These are phyloP conservation scores for Stipa capillata DNA, from an alignment of 176 grass and related monocot species.

Conservation along the genomic window DNA sequence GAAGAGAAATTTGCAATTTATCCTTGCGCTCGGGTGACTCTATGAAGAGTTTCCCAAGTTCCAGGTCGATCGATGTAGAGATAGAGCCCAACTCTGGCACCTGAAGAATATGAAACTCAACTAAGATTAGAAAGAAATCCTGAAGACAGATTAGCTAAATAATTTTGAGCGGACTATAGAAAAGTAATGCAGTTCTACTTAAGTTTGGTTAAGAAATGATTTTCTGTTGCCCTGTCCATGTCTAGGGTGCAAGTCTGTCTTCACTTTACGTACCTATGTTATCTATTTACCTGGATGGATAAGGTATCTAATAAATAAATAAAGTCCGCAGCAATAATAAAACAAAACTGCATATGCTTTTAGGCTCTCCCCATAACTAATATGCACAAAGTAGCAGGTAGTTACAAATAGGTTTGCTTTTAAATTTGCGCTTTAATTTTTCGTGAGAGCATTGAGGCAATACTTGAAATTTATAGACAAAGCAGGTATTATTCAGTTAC, in stretches of 20 bases:
- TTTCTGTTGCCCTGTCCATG: not conserved
- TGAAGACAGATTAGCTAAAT: not conserved
- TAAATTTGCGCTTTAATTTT: not conserved
- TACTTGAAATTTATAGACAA: not conserved
- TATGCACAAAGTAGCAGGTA: not conserved
- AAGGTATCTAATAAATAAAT: not conserved
- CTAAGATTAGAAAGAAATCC: not conserved
- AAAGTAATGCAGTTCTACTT: not conserved
- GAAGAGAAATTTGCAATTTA: constrained; percentile 73
- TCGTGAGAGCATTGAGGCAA: not conserved
- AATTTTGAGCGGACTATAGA: not conserved
- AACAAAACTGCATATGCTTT: not conserved
- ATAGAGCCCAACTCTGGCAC: constrained; percentile 81
- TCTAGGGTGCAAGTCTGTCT: not conserved
- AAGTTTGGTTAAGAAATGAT: not conserved
- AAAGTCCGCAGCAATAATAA: not conserved
- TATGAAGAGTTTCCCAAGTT: constrained; percentile 45
- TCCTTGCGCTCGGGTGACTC: constrained; percentile 48
- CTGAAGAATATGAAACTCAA: constrained; percentile 30
- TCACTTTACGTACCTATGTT: not conserved
- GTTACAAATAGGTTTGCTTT: not conserved
- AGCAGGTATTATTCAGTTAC: constrained; percentile 10
- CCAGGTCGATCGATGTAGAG: constrained; percentile 59
- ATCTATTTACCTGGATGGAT: not conserved
- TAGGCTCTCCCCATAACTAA: not conserved